Conservation (phyloP, 371 early-diverging fungal species). For the Spraguea lophii region DNA sequence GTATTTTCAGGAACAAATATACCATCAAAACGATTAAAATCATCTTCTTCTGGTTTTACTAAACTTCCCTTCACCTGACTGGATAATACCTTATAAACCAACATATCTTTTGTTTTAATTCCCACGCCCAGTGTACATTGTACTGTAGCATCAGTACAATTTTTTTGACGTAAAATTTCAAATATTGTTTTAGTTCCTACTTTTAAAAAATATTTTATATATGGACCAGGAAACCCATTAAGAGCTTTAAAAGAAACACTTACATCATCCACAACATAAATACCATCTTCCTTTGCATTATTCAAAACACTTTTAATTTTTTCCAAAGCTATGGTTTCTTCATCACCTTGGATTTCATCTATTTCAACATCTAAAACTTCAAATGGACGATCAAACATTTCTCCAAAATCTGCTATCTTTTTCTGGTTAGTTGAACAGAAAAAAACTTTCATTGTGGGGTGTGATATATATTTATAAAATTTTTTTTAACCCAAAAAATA, state of each 20-base stretch:
- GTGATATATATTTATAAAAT: no score
- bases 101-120: no score
- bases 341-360: constrained; percentile 24
- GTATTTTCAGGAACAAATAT: no score
- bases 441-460: constrained; percentile 7
- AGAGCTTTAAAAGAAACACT: constrained; percentile 13
- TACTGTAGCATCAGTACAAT: background rate
- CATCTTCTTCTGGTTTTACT: no score
- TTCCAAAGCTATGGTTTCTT: constrained; percentile 13
- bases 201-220: constrained; percentile 23
- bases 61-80: no score
- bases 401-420: constrained; percentile 2
- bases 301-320: constrained; percentile 9
- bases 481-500: no score
- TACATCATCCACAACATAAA: constrained; percentile 19
- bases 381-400: background rate
- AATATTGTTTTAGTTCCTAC: constrained; percentile 7
- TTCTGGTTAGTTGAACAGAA: constrained; percentile 4
- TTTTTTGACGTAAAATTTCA: background rate
- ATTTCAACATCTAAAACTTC: constrained; percentile 5
- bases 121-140: no score
- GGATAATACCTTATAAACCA: no score
- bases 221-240: constrained; percentile 29
- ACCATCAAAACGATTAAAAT: no score
- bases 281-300: background rate